Base-by-base conservation (phyloP, 169 alveolate species). In the Babesia divergens region DNA sequence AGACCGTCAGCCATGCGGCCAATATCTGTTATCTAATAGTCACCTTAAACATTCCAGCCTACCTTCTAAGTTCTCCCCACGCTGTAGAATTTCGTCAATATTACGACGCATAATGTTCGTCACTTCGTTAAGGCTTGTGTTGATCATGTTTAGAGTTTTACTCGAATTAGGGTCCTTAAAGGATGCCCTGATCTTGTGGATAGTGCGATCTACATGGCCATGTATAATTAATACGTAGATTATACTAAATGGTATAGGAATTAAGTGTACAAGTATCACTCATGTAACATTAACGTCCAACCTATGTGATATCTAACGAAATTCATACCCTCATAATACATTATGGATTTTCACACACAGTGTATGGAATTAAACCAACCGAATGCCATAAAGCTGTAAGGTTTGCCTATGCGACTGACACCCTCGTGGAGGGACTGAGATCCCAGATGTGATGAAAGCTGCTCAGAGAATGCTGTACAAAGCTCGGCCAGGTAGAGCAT, bases 51-150 rank as follows among this genome's bases (percentile, higher is more conserved):
- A 14, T 40, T 11, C 40, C 54, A 44, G 20, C 84, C 37, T 46
- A 88, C 93, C 93, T 72, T 88, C 91, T 31, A 88, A 56, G 72
- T 83, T 88, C 53, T 88, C 93, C 7, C 93, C 93, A 9, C 93
- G 76, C 49, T 74, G 49, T 26, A 88, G 51, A 24, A 88, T 88
- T 24, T 88, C 93, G 50, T 83, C 91, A 46, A 88, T 88, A 56
- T 88, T 88, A 44, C 80, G 82, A 47, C 65, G 82, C 93, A 88
- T 88, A 24, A 88, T 88, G 46, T 75, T 65, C 34, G 91, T 88
- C 46, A 88, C 93, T 70, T 88, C 91, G 59, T 66, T 88, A 26
- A 88, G 75, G 65, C 91, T 88, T 29, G 66, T 84, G 83, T 88
- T 88, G 53, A 88, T 65, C 84, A 81, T 88, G 66, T 83, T 84